These are phyloP conservation scores for Bathelium albidoporum DNA, from an alignment of 495 filamentous ascomycete species.

Conservation along the genomic window DNA sequence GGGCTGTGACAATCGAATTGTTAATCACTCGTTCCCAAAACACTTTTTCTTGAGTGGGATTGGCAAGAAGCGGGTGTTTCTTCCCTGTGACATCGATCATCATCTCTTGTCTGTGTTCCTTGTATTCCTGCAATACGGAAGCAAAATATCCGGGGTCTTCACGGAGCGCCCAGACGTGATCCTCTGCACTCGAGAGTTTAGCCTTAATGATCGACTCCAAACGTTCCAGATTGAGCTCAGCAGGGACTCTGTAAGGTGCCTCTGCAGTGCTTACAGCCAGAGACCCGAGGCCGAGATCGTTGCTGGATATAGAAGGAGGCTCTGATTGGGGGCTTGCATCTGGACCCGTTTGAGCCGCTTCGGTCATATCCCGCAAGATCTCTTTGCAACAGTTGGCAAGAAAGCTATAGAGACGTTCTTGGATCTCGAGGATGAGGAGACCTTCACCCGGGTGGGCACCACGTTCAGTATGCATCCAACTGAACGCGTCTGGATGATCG, in stretches of 20 bases:
- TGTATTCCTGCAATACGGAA: slow-evolving; percentile 23
- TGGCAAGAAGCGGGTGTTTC: slow-evolving; percentile 21
- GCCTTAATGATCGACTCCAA: slow-evolving; percentile 35
- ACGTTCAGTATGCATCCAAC: slow-evolving; percentile 21
- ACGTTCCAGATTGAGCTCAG: slow-evolving; percentile 31
- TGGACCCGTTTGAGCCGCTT: slow-evolving; percentile 11
- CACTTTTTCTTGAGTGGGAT: slow-evolving; percentile 8
- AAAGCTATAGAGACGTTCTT: slow-evolving; percentile 36
- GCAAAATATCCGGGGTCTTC: slow-evolving; percentile 47
- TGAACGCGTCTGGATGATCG: slow-evolving; percentile 31
- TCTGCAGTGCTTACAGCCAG: slow-evolving; percentile 33
- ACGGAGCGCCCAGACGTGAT: slow-evolving; percentile 44
- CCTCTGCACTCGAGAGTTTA: slow-evolving; percentile 31
- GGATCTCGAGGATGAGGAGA: slow-evolving; percentile 37
- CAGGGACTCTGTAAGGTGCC: slow-evolving; percentile 38
- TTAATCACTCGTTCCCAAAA: slow-evolving; percentile 32
- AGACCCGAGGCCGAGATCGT: slow-evolving; percentile 20
- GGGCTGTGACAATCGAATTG: slow-evolving; percentile 22
- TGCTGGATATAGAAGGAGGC: slow-evolving; percentile 14
- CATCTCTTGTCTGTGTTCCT: slow-evolving; percentile 36
- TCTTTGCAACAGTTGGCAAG: slow-evolving; percentile 31
- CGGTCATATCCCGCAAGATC: slow-evolving; percentile 38
- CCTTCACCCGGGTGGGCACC: slow-evolving; percentile 36
- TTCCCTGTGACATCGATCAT: slow-evolving; percentile 27
- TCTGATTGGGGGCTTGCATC: slow-evolving; percentile 24